Percentiles rank a stretch among this genome's conserved stretches.
These are phyloP conservation scores for Lunasporangiospora selenospora DNA, from an alignment of 192 early-diverging fungal species.

Conservation along the genomic window DNA sequence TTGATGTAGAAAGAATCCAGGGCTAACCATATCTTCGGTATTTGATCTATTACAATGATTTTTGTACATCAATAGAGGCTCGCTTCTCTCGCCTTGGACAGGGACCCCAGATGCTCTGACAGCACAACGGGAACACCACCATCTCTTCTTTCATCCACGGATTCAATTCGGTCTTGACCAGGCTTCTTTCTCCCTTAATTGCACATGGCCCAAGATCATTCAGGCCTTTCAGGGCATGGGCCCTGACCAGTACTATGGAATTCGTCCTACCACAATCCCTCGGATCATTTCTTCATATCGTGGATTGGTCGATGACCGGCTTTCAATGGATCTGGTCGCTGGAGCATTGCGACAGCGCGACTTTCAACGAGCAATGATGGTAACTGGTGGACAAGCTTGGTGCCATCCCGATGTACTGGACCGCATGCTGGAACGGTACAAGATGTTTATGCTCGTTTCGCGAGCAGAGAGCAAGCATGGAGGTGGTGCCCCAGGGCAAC, in stretches of 20 bases:
- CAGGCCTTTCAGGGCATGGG: conserved; percentile 44
- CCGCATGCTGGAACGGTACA: conserved; percentile 26
- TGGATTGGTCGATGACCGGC: conserved; percentile 26
- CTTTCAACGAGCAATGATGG: conserved; percentile 50
- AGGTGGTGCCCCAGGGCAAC: conserved; percentile 12
- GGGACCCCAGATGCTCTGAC: conserved; percentile 17
- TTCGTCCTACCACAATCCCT: conserved; percentile 35
- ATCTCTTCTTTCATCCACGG: conserved; percentile 45
- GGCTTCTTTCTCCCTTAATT: conserved; percentile 33
- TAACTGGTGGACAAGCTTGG: conserved; percentile 41
- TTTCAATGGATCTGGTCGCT: conserved; percentile 34
- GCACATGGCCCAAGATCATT: conserved; percentile 38
- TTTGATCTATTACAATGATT: too few species aligned
- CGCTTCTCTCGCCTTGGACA: conserved; percentile 35
- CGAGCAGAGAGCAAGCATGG: conserved; percentile 21
- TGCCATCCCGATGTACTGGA: conserved; percentile 41
- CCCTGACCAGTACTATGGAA: conserved; percentile 38
- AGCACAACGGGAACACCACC: conserved; percentile 33
- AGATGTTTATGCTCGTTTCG: conserved; percentile 34
- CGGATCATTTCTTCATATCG: conserved; percentile 37
- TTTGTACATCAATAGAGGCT: conserved; percentile 47
- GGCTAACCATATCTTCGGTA: too few species aligned
- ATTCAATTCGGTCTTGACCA: conserved; percentile 42
- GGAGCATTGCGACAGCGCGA: conserved; percentile 39
- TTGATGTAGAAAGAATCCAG: too few species aligned